A percentile compares a stretch with the other conserved stretches of the same genome.
These are phyloP conservation scores for Arthrobotrys entomopaga DNA, from an alignment of 2,329 filamentous ascomycete genomes.

Conservation along the genomic window DNA sequence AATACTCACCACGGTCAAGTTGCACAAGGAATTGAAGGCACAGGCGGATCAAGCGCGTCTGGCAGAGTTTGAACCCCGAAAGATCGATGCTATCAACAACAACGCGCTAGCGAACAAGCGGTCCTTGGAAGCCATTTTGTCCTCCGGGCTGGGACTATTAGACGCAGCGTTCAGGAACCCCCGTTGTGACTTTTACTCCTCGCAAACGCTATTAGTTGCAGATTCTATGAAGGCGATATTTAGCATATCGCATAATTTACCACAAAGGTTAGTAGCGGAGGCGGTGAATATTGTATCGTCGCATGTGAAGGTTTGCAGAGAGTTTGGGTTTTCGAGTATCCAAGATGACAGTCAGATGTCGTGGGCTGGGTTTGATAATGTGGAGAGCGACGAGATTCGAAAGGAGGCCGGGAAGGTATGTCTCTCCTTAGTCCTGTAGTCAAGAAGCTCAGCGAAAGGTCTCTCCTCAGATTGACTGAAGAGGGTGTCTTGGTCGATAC, in stretches of 20 bases:
- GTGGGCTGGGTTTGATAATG: constrained; percentile 66
- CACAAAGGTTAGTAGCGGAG: constrained; percentile 56
- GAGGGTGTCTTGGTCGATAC: background rate
- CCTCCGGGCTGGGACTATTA: constrained; percentile 18
- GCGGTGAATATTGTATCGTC: constrained; percentile 56
- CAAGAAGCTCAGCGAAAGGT: too few species aligned
- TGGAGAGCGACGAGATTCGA: constrained; percentile 43
- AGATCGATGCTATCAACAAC: constrained; percentile 20
- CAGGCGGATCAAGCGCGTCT: constrained; percentile 46
- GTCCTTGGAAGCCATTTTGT: constrained; percentile 24
- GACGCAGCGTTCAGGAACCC: constrained; percentile 21
- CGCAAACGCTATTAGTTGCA: constrained; percentile 5
- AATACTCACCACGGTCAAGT: constrained; percentile 69
- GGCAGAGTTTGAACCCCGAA: constrained; percentile 16
- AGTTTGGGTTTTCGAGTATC: constrained; percentile 55
- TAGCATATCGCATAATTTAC: constrained; percentile 46
- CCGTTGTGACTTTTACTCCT: constrained; percentile 36
- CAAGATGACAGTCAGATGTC: constrained; percentile 71
- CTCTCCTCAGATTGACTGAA: too few species aligned
- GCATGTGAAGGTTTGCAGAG: constrained; percentile 53
- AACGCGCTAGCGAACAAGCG: constrained; percentile 14
- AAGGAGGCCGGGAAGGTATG: constrained; percentile 57
- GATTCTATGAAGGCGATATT: constrained; percentile 38
- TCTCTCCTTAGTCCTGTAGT: too few species aligned
- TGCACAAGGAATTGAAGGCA: constrained; percentile 68